Conservation (phyloP, 495 filamentous ascomycete genomes). For the Aspergillus sclerotiicarbonarius region DNA sequence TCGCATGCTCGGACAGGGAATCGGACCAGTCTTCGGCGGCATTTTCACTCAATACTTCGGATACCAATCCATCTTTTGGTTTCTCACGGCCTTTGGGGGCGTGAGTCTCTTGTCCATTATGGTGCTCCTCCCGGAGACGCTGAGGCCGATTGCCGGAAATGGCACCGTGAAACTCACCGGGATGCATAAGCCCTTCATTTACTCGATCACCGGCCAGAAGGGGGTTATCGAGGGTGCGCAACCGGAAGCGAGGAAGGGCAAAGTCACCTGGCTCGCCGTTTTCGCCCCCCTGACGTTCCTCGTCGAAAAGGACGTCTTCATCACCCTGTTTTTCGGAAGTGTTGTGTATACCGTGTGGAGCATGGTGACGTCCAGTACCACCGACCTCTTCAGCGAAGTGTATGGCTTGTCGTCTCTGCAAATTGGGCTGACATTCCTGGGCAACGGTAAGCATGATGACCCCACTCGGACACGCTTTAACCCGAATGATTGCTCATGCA, state of each 20-base stretch:
- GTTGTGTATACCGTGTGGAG: slow-evolving; percentile 51
- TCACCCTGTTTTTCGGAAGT: slow-evolving; percentile 45
- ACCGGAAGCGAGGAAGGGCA: slow-evolving; percentile 25
- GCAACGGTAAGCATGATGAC: slow-evolving; percentile 28
- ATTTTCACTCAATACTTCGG: slow-evolving; percentile 62
- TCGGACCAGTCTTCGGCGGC: slow-evolving; percentile 67
- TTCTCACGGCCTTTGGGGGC: slow-evolving; percentile 57
- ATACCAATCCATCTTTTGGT: slow-evolving; percentile 73
- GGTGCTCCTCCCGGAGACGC: slow-evolving; percentile 66
- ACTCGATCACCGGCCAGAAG: slow-evolving; percentile 24
- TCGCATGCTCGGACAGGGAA: slow-evolving; percentile 51
- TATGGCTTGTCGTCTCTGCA: slow-evolving; percentile 35
- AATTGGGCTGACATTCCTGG: slow-evolving; percentile 43
- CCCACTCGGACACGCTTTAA: neutral
- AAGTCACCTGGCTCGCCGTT: slow-evolving; percentile 35
- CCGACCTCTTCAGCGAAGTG: slow-evolving; percentile 36
- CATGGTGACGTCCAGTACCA: slow-evolving; percentile 52
- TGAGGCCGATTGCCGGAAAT: slow-evolving; percentile 70
- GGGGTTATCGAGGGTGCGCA: slow-evolving; percentile 21
- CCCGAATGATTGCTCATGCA: neutral
- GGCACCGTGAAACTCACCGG: slow-evolving; percentile 47
- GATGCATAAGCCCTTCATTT: slow-evolving; percentile 39
- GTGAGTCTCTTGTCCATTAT: slow-evolving; percentile 49
- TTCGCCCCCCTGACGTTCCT: slow-evolving; percentile 40
- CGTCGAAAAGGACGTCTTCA: slow-evolving; percentile 43